These are phyloP conservation scores for Fusarium pilosicola DNA, from an alignment of 2,329 filamentous ascomycete species.

Conservation along the genomic window DNA sequence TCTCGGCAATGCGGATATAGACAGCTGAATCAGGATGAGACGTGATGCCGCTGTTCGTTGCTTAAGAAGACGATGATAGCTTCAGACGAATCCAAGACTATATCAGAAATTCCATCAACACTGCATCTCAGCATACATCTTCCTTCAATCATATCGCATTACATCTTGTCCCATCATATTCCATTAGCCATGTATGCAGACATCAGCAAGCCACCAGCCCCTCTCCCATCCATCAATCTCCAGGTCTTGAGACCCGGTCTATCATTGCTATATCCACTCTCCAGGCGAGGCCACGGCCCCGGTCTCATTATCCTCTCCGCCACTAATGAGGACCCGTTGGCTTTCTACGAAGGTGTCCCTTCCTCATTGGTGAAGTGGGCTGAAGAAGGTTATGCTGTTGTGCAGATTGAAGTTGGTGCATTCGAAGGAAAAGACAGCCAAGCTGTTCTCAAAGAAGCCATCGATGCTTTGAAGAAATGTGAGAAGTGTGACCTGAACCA, in stretches of 20 bases:
- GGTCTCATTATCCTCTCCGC: slow-evolving; percentile 48
- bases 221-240: slow-evolving; percentile 35
- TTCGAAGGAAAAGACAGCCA: slow-evolving; percentile 14
- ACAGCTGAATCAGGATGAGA: background rate
- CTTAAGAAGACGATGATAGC: background rate
- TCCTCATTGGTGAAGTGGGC: slow-evolving; percentile 73
- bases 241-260: slow-evolving; percentile 30
- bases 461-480: slow-evolving; percentile 36
- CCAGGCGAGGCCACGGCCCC: slow-evolving; percentile 51
- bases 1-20: background rate
- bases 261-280: slow-evolving; percentile 48
- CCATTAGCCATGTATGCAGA: slow-evolving; percentile 34
- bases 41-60: background rate
- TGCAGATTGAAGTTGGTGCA: slow-evolving; percentile 24
- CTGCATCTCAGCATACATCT: accelerated
- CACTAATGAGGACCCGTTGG: slow-evolving; percentile 33
- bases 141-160: background rate
- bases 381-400: slow-evolving; percentile 74
- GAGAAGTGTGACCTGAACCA: slow-evolving; percentile 49
- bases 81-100: background rate
- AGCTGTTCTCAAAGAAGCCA: slow-evolving; percentile 28
- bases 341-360: slow-evolving; percentile 53
- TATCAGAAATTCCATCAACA: background rate
- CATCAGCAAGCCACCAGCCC: slow-evolving; percentile 38
- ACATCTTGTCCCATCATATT: background rate